Evolutionary conservation across 2,329 filamentous ascomycete species (phyloP).

Genomic region (Scytalidium lignicola): DNA sequence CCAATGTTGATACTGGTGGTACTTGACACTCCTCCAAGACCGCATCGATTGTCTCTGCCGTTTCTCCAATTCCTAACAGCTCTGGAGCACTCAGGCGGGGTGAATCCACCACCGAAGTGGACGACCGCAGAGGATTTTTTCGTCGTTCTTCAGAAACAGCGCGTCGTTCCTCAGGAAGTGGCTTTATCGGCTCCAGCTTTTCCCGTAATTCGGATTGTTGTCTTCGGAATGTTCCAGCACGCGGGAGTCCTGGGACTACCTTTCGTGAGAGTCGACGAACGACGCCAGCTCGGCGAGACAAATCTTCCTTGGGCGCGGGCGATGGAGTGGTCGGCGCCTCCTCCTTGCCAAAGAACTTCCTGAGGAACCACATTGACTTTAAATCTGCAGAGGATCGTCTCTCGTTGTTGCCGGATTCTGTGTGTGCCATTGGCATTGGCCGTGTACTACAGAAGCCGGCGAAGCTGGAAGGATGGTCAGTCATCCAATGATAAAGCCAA

Average conservation of each 20-base stretch:
- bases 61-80: constrained; percentile 21
- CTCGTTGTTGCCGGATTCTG: constrained; percentile 13
- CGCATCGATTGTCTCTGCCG: constrained; percentile 14
- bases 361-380: constrained; percentile 25
- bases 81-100: constrained; percentile 26
- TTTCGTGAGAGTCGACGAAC: constrained; percentile 36
- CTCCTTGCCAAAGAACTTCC: constrained; percentile 25
- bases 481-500: background rate
- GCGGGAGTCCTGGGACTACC: constrained; percentile 74
- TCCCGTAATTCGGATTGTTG: constrained; percentile 77
- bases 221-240: constrained; percentile 73
- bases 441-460: constrained; percentile 5
- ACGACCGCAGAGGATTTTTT: constrained; percentile 18
- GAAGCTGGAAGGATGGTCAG: constrained; percentile 5
- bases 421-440: constrained; percentile 20
- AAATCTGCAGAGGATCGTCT: constrained; percentile 24
- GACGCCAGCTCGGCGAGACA: constrained; percentile 17
- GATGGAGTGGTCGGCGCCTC: constrained; percentile 12
- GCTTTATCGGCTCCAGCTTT: constrained; percentile 61
- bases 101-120: constrained; percentile 12
- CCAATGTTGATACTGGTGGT: constrained; percentile 5
- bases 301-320: constrained; percentile 10
- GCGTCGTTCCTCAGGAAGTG: constrained; percentile 62
- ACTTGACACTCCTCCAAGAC: constrained; percentile 11
- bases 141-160: constrained; percentile 61